phyloP scores from a whole-genome alignment of 108 stramenopile species.

The Cafeteria roenbergensis region DNA sequence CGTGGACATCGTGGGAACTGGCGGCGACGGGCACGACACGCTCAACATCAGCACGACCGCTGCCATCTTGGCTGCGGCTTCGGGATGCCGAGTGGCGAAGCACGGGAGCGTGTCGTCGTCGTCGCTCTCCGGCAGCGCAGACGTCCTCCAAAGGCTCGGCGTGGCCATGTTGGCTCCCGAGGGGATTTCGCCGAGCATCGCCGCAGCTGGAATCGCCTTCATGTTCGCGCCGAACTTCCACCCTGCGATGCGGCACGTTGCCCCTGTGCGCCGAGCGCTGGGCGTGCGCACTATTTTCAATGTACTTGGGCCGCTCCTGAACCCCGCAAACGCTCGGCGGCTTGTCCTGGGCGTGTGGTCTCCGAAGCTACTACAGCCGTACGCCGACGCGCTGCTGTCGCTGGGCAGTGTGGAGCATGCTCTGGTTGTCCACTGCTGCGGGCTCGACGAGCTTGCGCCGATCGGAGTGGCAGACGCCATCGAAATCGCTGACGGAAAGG shows the following conservation, averaged over 20 bases:
- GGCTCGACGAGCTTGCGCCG: conserved; percentile 92
- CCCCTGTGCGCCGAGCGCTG: conserved; percentile 78
- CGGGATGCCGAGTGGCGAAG: conserved; percentile 83
- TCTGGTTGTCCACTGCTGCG: conserved; percentile 85
- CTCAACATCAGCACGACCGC: conserved; percentile 89
- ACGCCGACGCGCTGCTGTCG: conserved; percentile 73
- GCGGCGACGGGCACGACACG: conserved; percentile 96
- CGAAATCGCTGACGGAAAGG: conserved; percentile 44
- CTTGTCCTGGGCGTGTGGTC: conserved; percentile 93
- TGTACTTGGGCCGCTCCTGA: conserved; percentile 93
- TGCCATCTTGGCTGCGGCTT: conserved; percentile 84
- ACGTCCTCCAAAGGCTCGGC: conserved; percentile 84
- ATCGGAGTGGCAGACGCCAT: conserved; percentile 50
- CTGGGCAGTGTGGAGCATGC: conserved; percentile 88
- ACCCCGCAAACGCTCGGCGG: conserved; percentile 82
- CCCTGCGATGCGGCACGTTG: conserved; percentile 87
- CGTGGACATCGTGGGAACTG: conserved; percentile 96
- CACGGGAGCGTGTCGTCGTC: conserved; percentile 87
- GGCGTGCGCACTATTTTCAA: conserved; percentile 89
- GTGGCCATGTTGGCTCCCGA: conserved; percentile 69
- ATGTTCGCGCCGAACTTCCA: conserved; percentile 95
- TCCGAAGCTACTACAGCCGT: conserved; percentile 61
- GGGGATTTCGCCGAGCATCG: conserved; percentile 75
- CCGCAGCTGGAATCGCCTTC: conserved; percentile 68
- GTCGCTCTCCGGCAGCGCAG: conserved; percentile 71